These are phyloP conservation scores for Irpex sp. DNA, from an alignment of 1,284 basidiomycete genomes.

Conservation along the genomic window DNA sequence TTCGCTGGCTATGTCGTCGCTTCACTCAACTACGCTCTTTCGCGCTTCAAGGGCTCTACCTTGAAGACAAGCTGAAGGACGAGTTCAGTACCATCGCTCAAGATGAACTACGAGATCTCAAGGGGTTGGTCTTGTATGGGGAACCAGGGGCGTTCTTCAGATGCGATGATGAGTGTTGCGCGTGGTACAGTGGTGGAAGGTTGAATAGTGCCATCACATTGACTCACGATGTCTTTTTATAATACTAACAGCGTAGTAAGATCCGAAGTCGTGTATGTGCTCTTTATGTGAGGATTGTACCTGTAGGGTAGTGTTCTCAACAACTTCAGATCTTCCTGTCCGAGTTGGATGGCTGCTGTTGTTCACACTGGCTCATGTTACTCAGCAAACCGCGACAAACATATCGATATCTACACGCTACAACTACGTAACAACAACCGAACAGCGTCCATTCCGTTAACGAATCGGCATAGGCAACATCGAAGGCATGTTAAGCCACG, in stretches of 20 bases:
- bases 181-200: background rate
- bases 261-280: too few species aligned
- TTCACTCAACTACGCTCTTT: background rate
- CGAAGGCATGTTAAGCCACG: background rate
- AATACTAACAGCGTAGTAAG: too few species aligned
- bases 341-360: too few species aligned
- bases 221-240: background rate
- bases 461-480: background rate
- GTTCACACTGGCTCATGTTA: too few species aligned
- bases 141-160: background rate
- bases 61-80: background rate
- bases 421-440: background rate
- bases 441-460: background rate
- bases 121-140: background rate
- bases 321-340: too few species aligned
- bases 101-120: background rate
- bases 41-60: background rate
- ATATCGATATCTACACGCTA: too few species aligned
- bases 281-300: too few species aligned
- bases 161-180: background rate
- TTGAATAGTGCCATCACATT: background rate
- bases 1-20: background rate
- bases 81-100: background rate
- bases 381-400: too few species aligned
- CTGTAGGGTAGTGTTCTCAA: too few species aligned